Evolutionary conservation across 2,329 filamentous ascomycete genomes (phyloP).

Genomic region (Curvularia eragrostidis): DNA sequence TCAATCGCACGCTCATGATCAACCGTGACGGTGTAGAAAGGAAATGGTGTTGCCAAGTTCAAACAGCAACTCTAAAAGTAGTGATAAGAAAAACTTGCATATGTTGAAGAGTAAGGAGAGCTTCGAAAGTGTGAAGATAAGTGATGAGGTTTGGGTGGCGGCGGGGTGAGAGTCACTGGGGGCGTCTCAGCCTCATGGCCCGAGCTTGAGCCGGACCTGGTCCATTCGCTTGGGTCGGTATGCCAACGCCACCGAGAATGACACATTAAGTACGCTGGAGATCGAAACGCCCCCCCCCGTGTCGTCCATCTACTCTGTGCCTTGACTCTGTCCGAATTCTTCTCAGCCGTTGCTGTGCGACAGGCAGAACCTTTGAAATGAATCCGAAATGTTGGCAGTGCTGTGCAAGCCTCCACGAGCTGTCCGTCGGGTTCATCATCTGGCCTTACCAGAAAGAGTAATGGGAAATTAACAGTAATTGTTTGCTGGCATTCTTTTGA

Average conservation of each 20-base stretch:
- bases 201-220: slow-evolving; percentile 15
- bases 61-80: slow-evolving; percentile 13
- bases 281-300: not conserved
- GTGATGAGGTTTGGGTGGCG: slow-evolving; percentile 16
- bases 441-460: not conserved
- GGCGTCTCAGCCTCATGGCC: slow-evolving; percentile 25
- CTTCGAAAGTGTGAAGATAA: slow-evolving; percentile 15
- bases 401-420: not conserved
- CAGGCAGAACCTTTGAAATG: not conserved
- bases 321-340: not conserved
- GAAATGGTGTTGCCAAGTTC: slow-evolving; percentile 18
- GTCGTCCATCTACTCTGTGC: not conserved
- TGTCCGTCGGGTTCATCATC: not conserved
- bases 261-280: slow-evolving; percentile 4
- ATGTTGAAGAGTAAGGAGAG: slow-evolving; percentile 8
- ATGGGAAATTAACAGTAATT: not conserved
- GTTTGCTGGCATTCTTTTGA: not conserved
- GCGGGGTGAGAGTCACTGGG: slow-evolving; percentile 23
- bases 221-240: slow-evolving; percentile 20
- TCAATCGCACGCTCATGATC: slow-evolving; percentile 43
- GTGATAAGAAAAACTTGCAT: slow-evolving; percentile 9
- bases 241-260: slow-evolving; percentile 17
- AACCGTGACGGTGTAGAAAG: slow-evolving; percentile 21
- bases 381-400: not conserved
- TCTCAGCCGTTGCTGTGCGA: too few species aligned